Base-by-base conservation (phyloP, 1,284 basidiomycete species). In the Microstroma glucosiphilum region DNA sequence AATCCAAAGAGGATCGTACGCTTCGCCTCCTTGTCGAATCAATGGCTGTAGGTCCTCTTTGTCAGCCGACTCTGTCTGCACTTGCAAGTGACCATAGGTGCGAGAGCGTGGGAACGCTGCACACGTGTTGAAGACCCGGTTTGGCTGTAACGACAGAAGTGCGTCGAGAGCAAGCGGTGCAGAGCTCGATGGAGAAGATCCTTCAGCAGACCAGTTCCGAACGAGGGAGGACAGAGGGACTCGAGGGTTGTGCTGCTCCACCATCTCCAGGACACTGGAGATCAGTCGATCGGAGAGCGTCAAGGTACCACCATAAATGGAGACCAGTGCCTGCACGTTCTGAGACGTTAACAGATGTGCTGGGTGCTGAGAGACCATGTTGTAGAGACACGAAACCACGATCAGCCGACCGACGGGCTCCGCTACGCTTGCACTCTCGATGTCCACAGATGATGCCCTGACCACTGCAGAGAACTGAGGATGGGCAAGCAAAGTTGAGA, bases 1-100 rank as follows among this genome's bases (percentile, higher is more conserved):
- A 12, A 92, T 79, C 75, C 94, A 90, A 0, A 88, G 79, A 0
- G 92, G 91, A 73, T 96, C 92, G 71, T 94, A 96, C 37, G 65
- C 63, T 41, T 64, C 63, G 17, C 25, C 8, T 3, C 40, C 21
- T 37, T 37, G 30, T 37, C 30, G 30, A 37, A 4, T 9, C 4
- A 37, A 37, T 37, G 30, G 30, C 30, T 37, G 30, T 37, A 37
- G 4, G 9, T 37, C 30, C 3, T n/a, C 58, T 13, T 11, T 30
- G 23, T 46, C 42, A 15, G 4, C 23, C n/a, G 49, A 21, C 19
- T 23, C 15, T 9, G 2, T 13, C 13, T 19, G 13, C n/a, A 58
- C 19, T 19, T 11, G 11, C 13, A 42, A 21, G 23, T 42, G 57
- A 40, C 37, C 40, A 2, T 49, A 53, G 26, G 17, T 7, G 19